phyloP scores from a whole-genome alignment of 2,329 filamentous ascomycete species.

The Colletotrichum plurivorum region DNA sequence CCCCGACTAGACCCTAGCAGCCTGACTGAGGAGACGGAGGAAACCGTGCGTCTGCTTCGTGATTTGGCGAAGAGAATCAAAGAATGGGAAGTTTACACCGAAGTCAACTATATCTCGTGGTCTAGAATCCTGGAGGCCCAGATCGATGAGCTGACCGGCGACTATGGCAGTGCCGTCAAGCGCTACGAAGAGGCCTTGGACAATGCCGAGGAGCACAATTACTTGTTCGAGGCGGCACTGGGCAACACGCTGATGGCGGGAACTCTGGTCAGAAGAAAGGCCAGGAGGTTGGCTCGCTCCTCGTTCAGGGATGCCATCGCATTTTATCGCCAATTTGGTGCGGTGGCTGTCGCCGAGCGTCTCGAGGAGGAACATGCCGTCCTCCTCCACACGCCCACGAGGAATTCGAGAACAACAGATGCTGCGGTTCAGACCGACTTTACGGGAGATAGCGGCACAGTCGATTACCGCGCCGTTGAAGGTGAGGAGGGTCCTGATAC shows the following conservation, averaged over 20 bases:
- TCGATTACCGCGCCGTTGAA: conserved; percentile 65
- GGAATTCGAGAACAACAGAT: conserved; percentile 72
- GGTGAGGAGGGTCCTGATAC: conserved; percentile 59
- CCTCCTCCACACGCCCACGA: conserved; percentile 73
- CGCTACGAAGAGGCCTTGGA: conserved; percentile 81
- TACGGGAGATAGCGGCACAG: conserved; percentile 67
- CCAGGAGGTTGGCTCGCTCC: conserved; percentile 77
- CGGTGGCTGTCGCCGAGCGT: conserved; percentile 76
- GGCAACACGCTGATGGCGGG: conserved; percentile 82
- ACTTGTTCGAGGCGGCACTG: conserved; percentile 79
- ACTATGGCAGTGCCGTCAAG: conserved; percentile 71
- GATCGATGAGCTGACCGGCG: conserved; percentile 71
- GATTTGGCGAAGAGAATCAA: conserved; percentile 73
- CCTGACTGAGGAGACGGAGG: conserved; percentile 58
- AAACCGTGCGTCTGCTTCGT: conserved; percentile 67
- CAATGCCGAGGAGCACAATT: conserved; percentile 77
- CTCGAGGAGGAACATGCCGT: conserved; percentile 78
- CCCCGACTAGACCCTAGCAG: conserved; percentile 60
- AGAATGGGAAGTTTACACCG: conserved; percentile 73
- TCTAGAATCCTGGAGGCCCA: conserved; percentile 78
- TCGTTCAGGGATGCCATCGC: conserved; percentile 77
- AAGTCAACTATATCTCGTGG: conserved; percentile 81
- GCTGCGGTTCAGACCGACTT: conserved; percentile 80
- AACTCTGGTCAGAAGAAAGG: conserved; percentile 75
- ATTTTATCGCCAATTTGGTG: conserved; percentile 78